These are phyloP conservation scores for Metarhizium rileyi DNA, from an alignment of 2,329 filamentous ascomycete genomes.

Conservation along the genomic window DNA sequence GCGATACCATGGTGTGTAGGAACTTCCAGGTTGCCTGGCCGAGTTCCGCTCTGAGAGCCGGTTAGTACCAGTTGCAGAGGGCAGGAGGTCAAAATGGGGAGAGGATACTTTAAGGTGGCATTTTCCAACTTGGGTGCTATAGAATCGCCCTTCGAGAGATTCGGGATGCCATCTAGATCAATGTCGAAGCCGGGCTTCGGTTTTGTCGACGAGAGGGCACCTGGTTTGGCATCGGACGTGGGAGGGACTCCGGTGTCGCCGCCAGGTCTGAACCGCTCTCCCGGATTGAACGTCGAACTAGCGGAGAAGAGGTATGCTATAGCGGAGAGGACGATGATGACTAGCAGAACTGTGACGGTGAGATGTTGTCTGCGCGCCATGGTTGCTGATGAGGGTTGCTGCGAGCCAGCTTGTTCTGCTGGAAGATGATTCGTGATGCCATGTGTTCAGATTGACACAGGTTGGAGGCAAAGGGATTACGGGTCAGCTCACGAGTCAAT, in stretches of 20 bases:
- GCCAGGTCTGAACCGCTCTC: conserved; percentile 9
- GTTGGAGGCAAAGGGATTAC: too few relatives aligned
- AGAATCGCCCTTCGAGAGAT: conserved; percentile 53
- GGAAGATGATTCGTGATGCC: not conserved
- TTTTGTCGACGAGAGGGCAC: conserved; percentile 7
- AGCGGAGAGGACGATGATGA: conserved; percentile 45
- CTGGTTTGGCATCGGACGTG: not conserved
- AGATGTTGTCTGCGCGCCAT: conserved; percentile 48
- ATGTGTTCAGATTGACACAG: too few relatives aligned
- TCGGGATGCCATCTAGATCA: conserved; percentile 34
- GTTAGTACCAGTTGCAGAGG: conserved; percentile 4
- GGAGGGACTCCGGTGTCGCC: not conserved
- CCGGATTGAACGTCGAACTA: conserved; percentile 5
- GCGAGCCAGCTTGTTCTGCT: not conserved
- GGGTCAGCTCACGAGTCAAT: too few relatives aligned
- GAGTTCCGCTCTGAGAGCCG: conserved; percentile 44
- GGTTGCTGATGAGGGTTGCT: conserved; percentile 7
- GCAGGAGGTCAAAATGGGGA: not conserved
- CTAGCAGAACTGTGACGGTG: conserved; percentile 42
- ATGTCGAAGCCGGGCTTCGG: conserved; percentile 22
- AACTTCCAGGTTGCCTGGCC: conserved; percentile 62
- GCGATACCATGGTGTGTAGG: conserved; percentile 60
- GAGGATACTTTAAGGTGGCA: conserved; percentile 63
- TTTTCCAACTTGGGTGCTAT: conserved; percentile 79
- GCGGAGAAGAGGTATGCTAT: conserved; percentile 51